These are phyloP conservation scores for Chimonanthus praecox DNA, from an alignment of 164 flowering plant species.

Conservation along the genomic window DNA sequence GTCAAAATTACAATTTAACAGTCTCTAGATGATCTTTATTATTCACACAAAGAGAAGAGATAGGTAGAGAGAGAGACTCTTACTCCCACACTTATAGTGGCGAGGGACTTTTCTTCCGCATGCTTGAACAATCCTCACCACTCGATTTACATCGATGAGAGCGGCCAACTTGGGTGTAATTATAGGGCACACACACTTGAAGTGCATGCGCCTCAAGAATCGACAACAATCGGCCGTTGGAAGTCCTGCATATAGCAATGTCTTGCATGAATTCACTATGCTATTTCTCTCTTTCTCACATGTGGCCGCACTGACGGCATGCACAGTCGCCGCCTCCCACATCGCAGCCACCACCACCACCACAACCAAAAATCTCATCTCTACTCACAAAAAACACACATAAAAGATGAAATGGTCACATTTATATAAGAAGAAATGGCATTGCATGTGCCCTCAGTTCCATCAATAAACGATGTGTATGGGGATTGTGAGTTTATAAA, in stretches of 20 bases:
- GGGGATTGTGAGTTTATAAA: no score
- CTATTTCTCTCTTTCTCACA: not conserved
- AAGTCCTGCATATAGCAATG: slow-evolving; percentile 14
- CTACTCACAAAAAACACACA: not conserved
- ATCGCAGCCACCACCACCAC: not conserved
- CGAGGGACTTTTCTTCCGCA: slow-evolving; percentile 9
- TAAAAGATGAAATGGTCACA: not conserved
- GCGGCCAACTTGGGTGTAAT: slow-evolving; percentile 30
- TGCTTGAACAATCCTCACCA: slow-evolving; percentile 5
- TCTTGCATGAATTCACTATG: slow-evolving; percentile 12
- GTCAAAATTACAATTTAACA: no score
- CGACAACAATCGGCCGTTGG: slow-evolving; percentile 23
- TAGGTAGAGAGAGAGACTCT: slow-evolving; percentile 1
- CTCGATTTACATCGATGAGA: slow-evolving; percentile 15
- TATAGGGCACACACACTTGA: slow-evolving; percentile 22
- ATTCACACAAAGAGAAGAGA: not conserved
- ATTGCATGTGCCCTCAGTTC: not conserved
- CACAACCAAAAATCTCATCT: not conserved
- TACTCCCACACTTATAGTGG: slow-evolving; percentile 9
- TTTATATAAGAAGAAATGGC: not conserved
- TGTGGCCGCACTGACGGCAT: not conserved
- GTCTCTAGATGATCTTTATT: no score
- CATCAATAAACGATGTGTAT: not conserved
- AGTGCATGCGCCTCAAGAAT: slow-evolving; percentile 13
- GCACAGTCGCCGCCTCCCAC: not conserved